Conservation (phyloP, 2,329 filamentous ascomycete species). For the Cladorrhinum sp. region DNA sequence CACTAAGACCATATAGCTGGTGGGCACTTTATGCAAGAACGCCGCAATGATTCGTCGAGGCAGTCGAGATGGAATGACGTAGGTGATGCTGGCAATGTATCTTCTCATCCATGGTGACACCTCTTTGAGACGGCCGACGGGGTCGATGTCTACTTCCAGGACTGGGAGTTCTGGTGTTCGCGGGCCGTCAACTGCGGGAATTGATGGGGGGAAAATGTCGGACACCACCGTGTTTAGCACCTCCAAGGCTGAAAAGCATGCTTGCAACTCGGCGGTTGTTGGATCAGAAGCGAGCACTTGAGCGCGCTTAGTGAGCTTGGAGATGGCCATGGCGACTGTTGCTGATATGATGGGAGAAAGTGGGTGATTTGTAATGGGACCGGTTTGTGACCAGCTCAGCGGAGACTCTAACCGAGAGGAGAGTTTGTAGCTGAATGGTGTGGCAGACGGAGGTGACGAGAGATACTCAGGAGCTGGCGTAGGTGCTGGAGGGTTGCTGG, state of each 20-base stretch:
- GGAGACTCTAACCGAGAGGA: not conserved
- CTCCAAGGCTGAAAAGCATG: slow-evolving; percentile 24
- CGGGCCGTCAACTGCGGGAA: not conserved
- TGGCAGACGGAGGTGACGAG: not conserved
- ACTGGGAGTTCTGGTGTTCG: slow-evolving; percentile 2
- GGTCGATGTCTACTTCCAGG: slow-evolving; percentile 10
- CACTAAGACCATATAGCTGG: slow-evolving; percentile 34
- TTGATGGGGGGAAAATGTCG: slow-evolving; percentile 17
- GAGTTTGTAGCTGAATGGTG: not conserved
- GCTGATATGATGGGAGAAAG: slow-evolving; percentile 23
- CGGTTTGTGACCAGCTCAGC: not conserved
- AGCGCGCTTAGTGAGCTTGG: slow-evolving; percentile 19
- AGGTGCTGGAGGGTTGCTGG: not conserved
- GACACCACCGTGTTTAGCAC: slow-evolving; percentile 27
- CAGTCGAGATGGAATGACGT: slow-evolving; percentile 31
- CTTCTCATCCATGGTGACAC: slow-evolving; percentile 36
- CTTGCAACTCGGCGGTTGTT: slow-evolving; percentile 7
- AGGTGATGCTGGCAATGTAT: slow-evolving; percentile 37
- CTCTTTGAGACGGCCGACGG: slow-evolving; percentile 22
- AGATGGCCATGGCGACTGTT: slow-evolving; percentile 21
- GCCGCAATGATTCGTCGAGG: slow-evolving; percentile 38
- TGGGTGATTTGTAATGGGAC: slow-evolving; percentile 7
- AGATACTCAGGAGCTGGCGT: not conserved
- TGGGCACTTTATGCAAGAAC: slow-evolving; percentile 39
- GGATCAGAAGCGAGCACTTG: not conserved